Evolutionary conservation across 2,329 filamentous ascomycete genomes (phyloP).

Genomic region (Clathrospora elynae): DNA sequence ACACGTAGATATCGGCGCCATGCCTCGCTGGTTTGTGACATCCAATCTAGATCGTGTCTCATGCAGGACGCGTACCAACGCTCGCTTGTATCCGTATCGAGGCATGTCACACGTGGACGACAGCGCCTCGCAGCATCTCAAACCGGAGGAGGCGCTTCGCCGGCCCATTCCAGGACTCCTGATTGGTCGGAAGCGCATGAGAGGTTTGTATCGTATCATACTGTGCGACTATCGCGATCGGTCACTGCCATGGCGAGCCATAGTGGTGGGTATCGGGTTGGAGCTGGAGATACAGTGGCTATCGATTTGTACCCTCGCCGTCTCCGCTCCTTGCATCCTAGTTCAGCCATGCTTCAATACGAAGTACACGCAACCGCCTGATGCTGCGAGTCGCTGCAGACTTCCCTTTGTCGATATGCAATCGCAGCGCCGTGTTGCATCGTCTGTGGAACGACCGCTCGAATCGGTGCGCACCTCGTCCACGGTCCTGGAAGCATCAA

Average conservation of each 20-base stretch:
- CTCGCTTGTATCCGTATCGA: conserved; percentile 16
- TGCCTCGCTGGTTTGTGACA: conserved; percentile 16
- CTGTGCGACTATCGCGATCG: conserved; percentile 10
- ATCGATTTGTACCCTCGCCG: conserved; percentile 1
- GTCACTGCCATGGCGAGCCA: neutral
- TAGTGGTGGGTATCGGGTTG: conserved; percentile 6
- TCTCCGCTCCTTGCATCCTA: neutral
- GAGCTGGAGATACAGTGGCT: neutral
- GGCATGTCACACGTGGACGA: conserved; percentile 31
- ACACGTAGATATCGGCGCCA: conserved; percentile 29
- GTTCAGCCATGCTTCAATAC: neutral
- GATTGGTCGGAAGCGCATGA: conserved; percentile 11
- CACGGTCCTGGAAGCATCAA: conserved; percentile 11
- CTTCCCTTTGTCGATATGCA: conserved; percentile 2
- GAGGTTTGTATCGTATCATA: conserved; percentile 2
- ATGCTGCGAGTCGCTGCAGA: conserved; percentile 2
- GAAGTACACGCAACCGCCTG: conserved; percentile 10
- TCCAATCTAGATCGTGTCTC: conserved; percentile 20
- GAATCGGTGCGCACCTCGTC: conserved; percentile 9
- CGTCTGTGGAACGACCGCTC: conserved; percentile 14
- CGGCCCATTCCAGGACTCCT: conserved; percentile 8
- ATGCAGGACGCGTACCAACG: conserved; percentile 11
- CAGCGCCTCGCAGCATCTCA: conserved; percentile 10
- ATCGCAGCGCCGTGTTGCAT: conserved; percentile 6
- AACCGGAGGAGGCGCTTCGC: conserved; percentile 13